Percentiles rank a stretch among this genome's conserved stretches.
Evolutionary conservation across 2,329 filamentous ascomycete genomes (phyloP).

Genomic region (Decorospora gaudefroyi): DNA sequence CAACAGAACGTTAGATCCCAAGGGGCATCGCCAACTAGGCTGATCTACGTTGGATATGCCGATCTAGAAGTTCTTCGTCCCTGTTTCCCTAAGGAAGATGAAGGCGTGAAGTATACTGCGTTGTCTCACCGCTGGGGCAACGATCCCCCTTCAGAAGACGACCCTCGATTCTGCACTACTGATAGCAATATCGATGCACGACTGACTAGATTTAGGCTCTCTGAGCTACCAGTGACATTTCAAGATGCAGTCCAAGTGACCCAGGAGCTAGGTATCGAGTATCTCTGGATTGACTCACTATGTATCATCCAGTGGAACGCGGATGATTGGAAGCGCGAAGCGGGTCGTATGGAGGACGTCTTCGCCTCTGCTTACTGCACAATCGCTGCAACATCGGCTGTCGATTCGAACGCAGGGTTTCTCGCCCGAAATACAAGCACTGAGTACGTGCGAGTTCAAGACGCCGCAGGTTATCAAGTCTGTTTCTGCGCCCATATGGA

Average conservation of each 20-base stretch:
- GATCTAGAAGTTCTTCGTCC: constrained; percentile 14
- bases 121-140: constrained; percentile 28
- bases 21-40: constrained; percentile 11
- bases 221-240: no score
- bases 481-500: no score
- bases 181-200: constrained; percentile 9
- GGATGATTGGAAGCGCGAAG: no score
- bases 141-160: constrained; percentile 1
- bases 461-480: constrained; percentile 4
- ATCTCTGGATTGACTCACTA: no score
- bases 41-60: constrained; percentile 14
- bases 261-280: no score
- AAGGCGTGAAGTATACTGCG: no score
- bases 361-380: no score
- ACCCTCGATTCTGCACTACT: constrained; percentile 17
- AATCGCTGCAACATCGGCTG: no score
- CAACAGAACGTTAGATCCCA: constrained; percentile 2
- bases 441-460: constrained; percentile 12
- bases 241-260: no score
- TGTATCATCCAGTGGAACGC: no score
- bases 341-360: no score
- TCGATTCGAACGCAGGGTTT: constrained; percentile 20
- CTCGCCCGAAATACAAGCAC: constrained; percentile 7
- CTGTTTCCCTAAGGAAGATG: constrained; percentile 4
- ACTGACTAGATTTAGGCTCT: constrained; percentile 12